Base-by-base conservation (phyloP, 768 basidiomycete species). In the Astraeus odoratus region DNA sequence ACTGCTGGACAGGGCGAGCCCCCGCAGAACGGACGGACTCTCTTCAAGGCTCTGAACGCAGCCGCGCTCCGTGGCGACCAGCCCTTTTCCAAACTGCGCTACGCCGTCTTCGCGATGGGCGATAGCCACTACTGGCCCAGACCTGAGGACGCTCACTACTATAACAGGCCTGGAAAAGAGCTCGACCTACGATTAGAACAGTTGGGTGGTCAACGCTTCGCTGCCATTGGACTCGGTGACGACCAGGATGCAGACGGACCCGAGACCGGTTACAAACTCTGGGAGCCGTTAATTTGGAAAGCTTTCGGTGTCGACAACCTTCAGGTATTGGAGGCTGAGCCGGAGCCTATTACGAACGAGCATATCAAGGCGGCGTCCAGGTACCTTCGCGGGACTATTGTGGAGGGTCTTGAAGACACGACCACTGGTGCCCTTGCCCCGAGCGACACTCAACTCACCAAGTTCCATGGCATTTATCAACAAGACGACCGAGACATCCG, bases 81-180 rank as follows among this genome's bases (percentile, higher is more conserved):
- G 44, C 69, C 75, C 5, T 70, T 92, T 34, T 50, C 68, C 42
- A 82, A 81, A 50, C 69, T 92, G 48, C 83, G 78, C 58, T 88
- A 78, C 64, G 67, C 83, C 43, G 92, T 98, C 35, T 96, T 98
- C 54, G 95, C 74, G 39, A 86, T 99, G 81, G 96, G 96, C 49
- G 96, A 99, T 65, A 94, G 87, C 62, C 94, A 96, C 67, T 99
- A 99, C 70, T 99, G 96, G 96, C 96, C 96, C 8, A 79, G 96
- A 33, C 77, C 87, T 15, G 93, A 98, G 64, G 96, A 98, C 58
- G 84, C 83, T n/a, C 87, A 91, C 56, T 98, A 95, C 66, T 99
- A 97, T 74, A 99, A 98, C 76, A 96, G 92, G 66, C 83, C 95
- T 0, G 78, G 82, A 15, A 94, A 92, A 66, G 95, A 98, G 50